Base-by-base conservation (phyloP, 306 rosid genomes). In the Castanea crenata region DNA sequence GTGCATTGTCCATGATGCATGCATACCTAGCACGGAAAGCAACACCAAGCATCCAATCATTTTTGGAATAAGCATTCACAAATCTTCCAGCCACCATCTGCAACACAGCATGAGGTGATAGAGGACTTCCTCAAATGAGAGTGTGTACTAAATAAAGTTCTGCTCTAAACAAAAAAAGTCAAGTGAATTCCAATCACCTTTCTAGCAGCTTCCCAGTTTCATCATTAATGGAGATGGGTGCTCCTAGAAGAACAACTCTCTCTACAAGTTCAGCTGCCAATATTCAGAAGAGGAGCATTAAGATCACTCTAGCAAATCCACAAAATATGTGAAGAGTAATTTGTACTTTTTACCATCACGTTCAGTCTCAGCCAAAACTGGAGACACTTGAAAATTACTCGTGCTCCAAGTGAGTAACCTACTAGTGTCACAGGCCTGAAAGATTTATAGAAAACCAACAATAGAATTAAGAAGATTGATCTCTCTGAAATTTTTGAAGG, bases 81-180 rank as follows among this genome's bases (percentile, higher is more conserved):
- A 91, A 91, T 79, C 96, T 91, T 80, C 96, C 93, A 1, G 93
- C 92, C 75, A 89, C 96, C 88, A 89, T 86, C 96, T 87, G 88
- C 70, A 71, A 62, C 44, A 52, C 23, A 80, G 72, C 34, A 77
- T 46, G 75, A 70, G 74, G 62, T 54, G 16, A 78, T 5, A n/a
- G 65, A 62, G 65, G 65, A 6, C 54, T 49, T 73, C 51, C 15
- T 68, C 72, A 5, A 35, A 68, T 68, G 49, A 68, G 25, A n/a
- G 18, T 32, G 4, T 18, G 72, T 8, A 3, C 65, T 46, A 71
- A 71, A 65, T 23, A 77, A 3, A 32, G 46, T 61, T 63, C 71
- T 23, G 21, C 35, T 58, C 44, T 1, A 16, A 57, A 41, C 55
- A 57, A 61, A 62, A 44, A 29, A 41, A 34, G 54, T 63, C 31